These are phyloP conservation scores for Lachnellula occidentalis DNA, from an alignment of 2,329 filamentous ascomycete species.

Conservation along the genomic window DNA sequence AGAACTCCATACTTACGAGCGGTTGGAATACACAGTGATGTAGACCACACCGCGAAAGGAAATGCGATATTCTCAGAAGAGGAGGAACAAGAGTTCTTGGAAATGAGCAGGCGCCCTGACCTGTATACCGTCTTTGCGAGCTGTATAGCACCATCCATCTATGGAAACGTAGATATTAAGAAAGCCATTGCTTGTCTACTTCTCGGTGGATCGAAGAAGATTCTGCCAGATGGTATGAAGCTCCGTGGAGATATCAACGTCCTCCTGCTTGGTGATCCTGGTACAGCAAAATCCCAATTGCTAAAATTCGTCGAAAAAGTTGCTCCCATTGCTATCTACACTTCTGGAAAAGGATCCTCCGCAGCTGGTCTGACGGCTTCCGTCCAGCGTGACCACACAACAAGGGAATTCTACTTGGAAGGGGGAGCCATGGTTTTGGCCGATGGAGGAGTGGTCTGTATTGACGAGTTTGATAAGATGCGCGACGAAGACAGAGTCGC, in stretches of 20 bases:
- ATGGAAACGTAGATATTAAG: conserved; percentile 93
- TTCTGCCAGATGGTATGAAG: conserved; percentile 95
- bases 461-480: conserved; percentile 99
- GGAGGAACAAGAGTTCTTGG: conserved; percentile 92
- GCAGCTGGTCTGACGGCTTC: conserved; percentile 96
- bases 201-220: conserved; percentile 94
- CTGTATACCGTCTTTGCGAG: conserved; percentile 87
- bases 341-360: conserved; percentile 95
- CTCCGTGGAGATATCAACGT: conserved; percentile 98
- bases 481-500: conserved; percentile 94
- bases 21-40: conserved; percentile 84
- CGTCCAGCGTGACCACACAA: conserved; percentile 86
- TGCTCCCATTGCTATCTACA: conserved; percentile 96
- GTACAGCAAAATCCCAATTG: conserved; percentile 95
- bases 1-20: conserved; percentile 91
- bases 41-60: conserved; percentile 85
- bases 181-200: conserved; percentile 93
- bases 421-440: conserved; percentile 98
- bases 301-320: conserved; percentile 97
- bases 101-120: conserved; percentile 84
- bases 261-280: conserved; percentile 89
- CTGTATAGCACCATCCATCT: conserved; percentile 96
- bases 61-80: conserved; percentile 82
- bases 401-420: conserved; percentile 95
- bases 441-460: conserved; percentile 94